Evolutionary conservation across 768 basidiomycete species (phyloP).

Genomic region (Strobilomyces dryophilus): DNA sequence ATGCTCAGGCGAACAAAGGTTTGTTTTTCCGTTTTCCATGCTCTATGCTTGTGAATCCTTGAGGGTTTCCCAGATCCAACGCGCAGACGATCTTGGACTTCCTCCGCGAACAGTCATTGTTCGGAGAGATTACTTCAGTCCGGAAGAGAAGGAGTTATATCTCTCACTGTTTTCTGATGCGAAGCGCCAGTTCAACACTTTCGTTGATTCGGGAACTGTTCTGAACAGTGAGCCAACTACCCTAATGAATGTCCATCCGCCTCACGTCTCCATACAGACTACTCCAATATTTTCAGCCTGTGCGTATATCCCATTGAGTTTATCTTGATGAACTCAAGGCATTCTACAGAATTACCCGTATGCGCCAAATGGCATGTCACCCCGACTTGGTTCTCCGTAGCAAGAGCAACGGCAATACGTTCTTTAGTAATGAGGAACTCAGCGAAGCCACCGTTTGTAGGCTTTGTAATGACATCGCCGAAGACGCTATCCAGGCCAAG

Average conservation of each 20-base stretch:
- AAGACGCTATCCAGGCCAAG: constrained; percentile 92
- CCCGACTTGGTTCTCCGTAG: constrained; percentile 91
- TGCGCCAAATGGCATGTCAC: constrained; percentile 94
- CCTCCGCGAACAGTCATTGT: constrained; percentile 91
- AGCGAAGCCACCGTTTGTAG: constrained; percentile 86
- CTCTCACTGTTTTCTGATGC: constrained; percentile 89
- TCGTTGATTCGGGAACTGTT: constrained; percentile 84
- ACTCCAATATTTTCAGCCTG: constrained; percentile 86
- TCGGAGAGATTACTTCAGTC: constrained; percentile 88
- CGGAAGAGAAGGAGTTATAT: constrained; percentile 96
- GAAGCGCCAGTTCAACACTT: constrained; percentile 88
- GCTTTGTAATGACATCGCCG: constrained; percentile 94
- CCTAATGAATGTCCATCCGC: neutral
- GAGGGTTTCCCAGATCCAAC: constrained; percentile 59
- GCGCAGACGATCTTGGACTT: constrained; percentile 92
- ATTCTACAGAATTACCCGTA: constrained; percentile 74
- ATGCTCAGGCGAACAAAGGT: constrained; percentile 93
- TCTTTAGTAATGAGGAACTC: constrained; percentile 49
- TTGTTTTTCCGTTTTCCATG: neutral
- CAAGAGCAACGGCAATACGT: constrained; percentile 68
- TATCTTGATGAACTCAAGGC: neutral
- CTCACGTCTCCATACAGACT: constrained; percentile 46
- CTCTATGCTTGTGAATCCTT: neutral
- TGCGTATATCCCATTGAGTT: constrained; percentile 31
- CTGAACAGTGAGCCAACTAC: constrained; percentile 70